Evolutionary conservation across 306 rosid genomes (phyloP), one percentile per base, ranked within the genome.

Genomic region (Prinsepia uniflora): DNA sequence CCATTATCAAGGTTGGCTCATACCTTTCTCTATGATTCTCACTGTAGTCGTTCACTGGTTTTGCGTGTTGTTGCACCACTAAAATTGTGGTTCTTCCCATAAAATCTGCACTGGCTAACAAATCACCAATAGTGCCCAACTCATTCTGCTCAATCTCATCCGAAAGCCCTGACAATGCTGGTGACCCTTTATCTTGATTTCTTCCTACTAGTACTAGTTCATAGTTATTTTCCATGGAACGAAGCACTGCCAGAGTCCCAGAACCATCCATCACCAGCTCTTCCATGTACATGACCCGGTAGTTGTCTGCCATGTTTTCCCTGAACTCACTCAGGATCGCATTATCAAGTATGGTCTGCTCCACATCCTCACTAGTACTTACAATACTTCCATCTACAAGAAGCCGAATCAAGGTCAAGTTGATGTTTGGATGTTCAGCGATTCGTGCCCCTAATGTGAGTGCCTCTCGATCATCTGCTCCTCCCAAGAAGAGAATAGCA

Each of bases 381-480:
- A 20, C 9, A 5, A 24, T 50, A 4, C 48, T 50, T 52, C 47
- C 72, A 8, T 53, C 67, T 22, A n/a, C 76, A 11, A 76, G 19
- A 7, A 77, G 34, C 24, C 78, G 77, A 50, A 80, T 77, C 45
- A 83, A 0, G 0, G 78, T 74, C 67, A 83, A 19, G 70, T 46
- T 53, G 6, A 74, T 67, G 18, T 55, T 74, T n/a, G 80, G 65
- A 53, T 74, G 82, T 4, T 47, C 75, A 5, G 68, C 74, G 80
- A 83, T 83, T 46, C 80, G 67, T 40, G 61, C 63, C 46, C 71
- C 87, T 10, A 80, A 43, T 19, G 81, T 68, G 14, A 77, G 54
- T 14, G 80, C 81, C 70, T 83, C 84, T 45, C 80, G 48, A 30
- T 83, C 84, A 10, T 83, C 81, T 13, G 75, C 72, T 39, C 87